Base-by-base conservation (phyloP, 2,329 filamentous ascomycete genomes). In the Colletotrichum coccodes region DNA sequence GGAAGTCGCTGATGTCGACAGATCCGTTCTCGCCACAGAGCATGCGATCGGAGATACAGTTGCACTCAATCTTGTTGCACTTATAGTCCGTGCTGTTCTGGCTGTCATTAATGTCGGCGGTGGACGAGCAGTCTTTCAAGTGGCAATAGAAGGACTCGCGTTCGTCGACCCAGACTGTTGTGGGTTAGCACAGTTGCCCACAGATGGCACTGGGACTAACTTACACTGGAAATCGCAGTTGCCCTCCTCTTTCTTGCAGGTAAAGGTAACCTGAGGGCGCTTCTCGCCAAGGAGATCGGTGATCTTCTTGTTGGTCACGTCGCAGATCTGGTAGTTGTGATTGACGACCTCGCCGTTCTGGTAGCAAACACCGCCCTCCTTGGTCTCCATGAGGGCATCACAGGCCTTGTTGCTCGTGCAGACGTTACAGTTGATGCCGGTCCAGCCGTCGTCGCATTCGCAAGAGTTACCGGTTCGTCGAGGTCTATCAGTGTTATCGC, bases 391-490 rank as follows among this genome's bases (percentile, higher is more conserved):
- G 80, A 99, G 84, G 38, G 93, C 91, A 78, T 96, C 90, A 77
- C 96, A 99, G 18, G 93, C 95, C 73, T 92, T 85, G 78, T 98
- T 87, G 4, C 90, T 90, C 70, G 92, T 90, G 81, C 96, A 99
- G 64, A 99, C 94, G 76, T 96, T 99, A 88, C 96, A 99, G 84
- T 99, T 99, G 82, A 99, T 95, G 71, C 96, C 96, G 46, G 89
- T 89, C 96, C 96, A 99, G 64, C 96, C 96, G 42, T 97, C 93
- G 76, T 95, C 92, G 80, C 96, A 99, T 47, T 94, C 84, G 82
- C 96, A 99, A 6, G 42, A 40, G 46, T 85, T 83, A 66, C 90
- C 86, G 60, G 89, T 83, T 76, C 96, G 89, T 77, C 93, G 91
- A 26, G 91, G 89, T 73, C 96, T 89, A 75, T 98, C 90, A 73